Base-by-base conservation (phyloP, 2,329 filamentous ascomycete genomes). In the Sclerotinia subarctica region DNA sequence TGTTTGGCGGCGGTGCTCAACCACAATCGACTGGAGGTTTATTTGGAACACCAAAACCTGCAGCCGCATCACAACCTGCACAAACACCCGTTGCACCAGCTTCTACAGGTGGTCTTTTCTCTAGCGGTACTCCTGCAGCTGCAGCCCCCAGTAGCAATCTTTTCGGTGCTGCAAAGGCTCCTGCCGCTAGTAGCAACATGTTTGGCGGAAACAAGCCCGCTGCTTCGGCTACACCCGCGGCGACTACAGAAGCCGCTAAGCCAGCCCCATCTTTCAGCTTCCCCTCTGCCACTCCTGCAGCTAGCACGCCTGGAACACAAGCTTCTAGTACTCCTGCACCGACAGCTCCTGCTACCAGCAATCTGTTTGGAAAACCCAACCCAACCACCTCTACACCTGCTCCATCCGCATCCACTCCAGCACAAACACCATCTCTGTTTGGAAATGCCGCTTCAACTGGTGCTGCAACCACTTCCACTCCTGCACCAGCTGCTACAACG, bases 401-500 rank as follows among this genome's bases (percentile, higher is more conserved):
- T 46, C 57, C 73, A 42, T 53, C 66, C 52, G 26, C 72, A 46
- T 62, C 66, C 42, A n/a, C 72, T n/a, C 67, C 57, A 51, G 26
- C 66, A 17, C 56, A 66, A 38, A 68, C 56, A 38, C 54, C 69
- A n/a, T 73, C 72, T 57, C 68, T 78, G 24, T 80, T 80, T 69
- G 80, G 77, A 69, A 66, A 66, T 24, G 54, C 66, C 26, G 56
- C 70, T 63, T 54, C 69, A 32, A 67, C 32, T 54, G 17, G 44
- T 32, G 38, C 57, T 13, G 46, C 66, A 49, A 64, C 49, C 6
- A 70, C 70, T 24, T 68, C 73, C 8, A 71, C 72, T 56, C 70
- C 73, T 52, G 69, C 72, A 8, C 66, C 72, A 24, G 58, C 73
- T 58, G 63, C 73, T 21, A 64, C 71, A 21, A 67, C 73, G 8